A percentile compares a stretch with the other conserved stretches of the same genome.
These are phyloP conservation scores for Teunomyces tritomae DNA, from an alignment of 805 yeast species.

Conservation along the genomic window DNA sequence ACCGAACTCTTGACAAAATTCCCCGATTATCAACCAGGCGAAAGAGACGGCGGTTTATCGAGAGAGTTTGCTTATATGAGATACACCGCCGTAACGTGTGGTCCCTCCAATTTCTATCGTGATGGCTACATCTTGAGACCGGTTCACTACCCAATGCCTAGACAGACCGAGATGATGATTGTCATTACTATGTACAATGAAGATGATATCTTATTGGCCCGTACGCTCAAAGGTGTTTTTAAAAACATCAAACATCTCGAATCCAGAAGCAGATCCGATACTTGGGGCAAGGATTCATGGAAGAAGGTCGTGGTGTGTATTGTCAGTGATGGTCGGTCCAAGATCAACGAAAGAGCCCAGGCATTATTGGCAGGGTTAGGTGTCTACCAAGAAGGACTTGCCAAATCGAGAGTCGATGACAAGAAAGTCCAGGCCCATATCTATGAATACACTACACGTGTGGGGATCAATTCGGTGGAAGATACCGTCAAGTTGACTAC, in stretches of 20 bases:
- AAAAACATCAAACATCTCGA: conserved; percentile 60
- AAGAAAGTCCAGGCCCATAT: conserved; percentile 62
- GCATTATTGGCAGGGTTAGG: conserved; percentile 66
- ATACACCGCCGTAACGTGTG: conserved; percentile 64
- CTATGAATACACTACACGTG: conserved; percentile 65
- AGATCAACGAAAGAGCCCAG: conserved; percentile 60
- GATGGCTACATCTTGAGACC: conserved; percentile 58
- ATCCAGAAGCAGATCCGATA: conserved; percentile 44
- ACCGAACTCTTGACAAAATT: conserved; percentile 51
- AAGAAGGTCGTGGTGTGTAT: conserved; percentile 62
- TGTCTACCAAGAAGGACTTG: conserved; percentile 63
- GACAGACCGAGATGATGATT: conserved; percentile 59
- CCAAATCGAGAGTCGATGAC: conserved; percentile 58
- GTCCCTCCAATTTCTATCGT: conserved; percentile 60
- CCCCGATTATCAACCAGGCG: conserved; percentile 34
- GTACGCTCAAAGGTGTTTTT: conserved; percentile 63
- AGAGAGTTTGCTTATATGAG: conserved; percentile 60
- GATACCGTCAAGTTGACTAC: conserved; percentile 54
- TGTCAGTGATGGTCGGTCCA: conserved; percentile 65
- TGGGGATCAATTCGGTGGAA: conserved; percentile 44
- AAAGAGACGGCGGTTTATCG: conserved; percentile 40
- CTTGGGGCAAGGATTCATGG: conserved; percentile 52
- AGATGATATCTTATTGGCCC: conserved; percentile 58
- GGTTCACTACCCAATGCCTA: conserved; percentile 48
- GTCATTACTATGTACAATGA: conserved; percentile 68